A percentile compares a stretch with the other conserved stretches of the same genome.
Evolutionary conservation across 2,329 filamentous ascomycete species (phyloP).

Genomic region (Ceratocystis destructans): DNA sequence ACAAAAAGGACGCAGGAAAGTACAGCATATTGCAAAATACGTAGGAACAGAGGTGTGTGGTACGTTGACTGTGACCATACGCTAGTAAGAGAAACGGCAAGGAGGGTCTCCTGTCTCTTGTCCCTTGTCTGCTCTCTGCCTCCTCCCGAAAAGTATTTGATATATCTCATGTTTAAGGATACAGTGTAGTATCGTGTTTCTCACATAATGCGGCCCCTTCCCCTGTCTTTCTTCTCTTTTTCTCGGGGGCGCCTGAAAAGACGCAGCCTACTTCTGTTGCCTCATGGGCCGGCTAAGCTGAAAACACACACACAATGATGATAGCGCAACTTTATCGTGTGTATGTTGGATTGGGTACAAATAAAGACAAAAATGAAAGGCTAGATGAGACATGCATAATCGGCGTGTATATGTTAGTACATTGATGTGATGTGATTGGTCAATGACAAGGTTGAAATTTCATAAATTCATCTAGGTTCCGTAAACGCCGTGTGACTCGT

Average conservation of each 20-base stretch:
- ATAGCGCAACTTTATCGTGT: not conserved
- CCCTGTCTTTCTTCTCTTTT: not conserved
- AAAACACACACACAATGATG: not conserved
- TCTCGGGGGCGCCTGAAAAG: not conserved
- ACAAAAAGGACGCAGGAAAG: too few relatives aligned
- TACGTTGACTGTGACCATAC: not conserved
- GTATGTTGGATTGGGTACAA: not conserved
- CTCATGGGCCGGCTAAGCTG: not conserved
- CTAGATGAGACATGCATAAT: not conserved
- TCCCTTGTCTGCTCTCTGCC: too few relatives aligned
- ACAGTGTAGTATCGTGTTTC: not conserved
- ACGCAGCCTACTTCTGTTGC: not conserved
- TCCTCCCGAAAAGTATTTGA: not conserved
- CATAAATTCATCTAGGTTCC: slow-evolving; percentile 5
- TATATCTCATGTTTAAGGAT: not conserved
- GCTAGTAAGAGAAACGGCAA: too few relatives aligned
- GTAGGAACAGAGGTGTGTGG: not conserved
- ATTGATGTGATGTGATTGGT: not conserved
- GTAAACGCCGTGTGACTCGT: not conserved
- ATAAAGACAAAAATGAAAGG: not conserved
- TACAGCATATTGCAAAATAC: not conserved
- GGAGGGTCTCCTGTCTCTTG: too few relatives aligned
- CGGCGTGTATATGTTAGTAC: not conserved
- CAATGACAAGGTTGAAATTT: not conserved
- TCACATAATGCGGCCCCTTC: not conserved